These are phyloP conservation scores for Auriculariales sp. DNA, from an alignment of 768 basidiomycete species.

Conservation along the genomic window DNA sequence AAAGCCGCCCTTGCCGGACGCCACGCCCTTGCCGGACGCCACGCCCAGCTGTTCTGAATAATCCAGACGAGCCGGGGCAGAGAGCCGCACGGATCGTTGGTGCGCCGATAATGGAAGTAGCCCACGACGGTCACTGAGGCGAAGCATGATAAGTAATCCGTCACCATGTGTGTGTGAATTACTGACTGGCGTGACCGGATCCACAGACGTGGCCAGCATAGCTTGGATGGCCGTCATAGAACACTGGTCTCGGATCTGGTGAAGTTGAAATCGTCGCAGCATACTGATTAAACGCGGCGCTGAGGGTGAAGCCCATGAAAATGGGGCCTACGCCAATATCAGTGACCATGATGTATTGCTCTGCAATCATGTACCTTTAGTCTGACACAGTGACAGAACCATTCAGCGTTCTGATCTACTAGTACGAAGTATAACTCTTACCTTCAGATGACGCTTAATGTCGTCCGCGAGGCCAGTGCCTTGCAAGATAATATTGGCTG, in stretches of 20 bases:
- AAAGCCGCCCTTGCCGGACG: background rate
- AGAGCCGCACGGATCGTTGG: background rate
- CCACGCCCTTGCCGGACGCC: too few relatives aligned
- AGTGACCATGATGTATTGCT: too few relatives aligned
- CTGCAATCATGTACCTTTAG: too few relatives aligned
- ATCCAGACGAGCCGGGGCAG: background rate
- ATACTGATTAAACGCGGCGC: background rate
- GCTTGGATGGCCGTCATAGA: background rate
- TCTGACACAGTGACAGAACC: too few relatives aligned
- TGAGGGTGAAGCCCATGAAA: background rate
- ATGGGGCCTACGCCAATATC: too few relatives aligned
- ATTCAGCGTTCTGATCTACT: too few relatives aligned
- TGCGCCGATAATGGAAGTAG: background rate
- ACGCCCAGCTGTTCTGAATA: background rate
- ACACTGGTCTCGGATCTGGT: background rate
- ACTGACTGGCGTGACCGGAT: background rate
- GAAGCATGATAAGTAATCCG: background rate
- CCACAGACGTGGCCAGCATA: background rate
- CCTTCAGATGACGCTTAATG: too few relatives aligned
- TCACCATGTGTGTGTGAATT: background rate
- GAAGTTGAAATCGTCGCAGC: too few relatives aligned
- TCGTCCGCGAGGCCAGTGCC: too few relatives aligned
- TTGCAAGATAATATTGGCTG: too few relatives aligned
- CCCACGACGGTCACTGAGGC: background rate
- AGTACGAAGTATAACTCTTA: too few relatives aligned